phyloP scores from a whole-genome alignment of 768 basidiomycete genomes.

The Boletus subparvulus region DNA sequence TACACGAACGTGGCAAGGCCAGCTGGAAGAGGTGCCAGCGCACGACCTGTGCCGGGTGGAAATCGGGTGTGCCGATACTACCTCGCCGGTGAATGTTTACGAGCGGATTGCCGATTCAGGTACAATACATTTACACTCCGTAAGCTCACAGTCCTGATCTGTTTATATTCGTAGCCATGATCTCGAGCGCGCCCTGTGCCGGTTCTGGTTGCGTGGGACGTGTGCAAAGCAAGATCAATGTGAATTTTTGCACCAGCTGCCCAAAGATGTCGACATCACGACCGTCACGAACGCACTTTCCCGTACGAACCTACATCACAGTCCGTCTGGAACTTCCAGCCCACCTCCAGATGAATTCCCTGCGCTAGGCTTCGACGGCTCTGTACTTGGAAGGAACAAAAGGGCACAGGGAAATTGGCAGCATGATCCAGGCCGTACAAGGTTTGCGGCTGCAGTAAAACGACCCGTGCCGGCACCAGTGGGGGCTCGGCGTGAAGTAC shows the following conservation, averaged over 20 bases:
- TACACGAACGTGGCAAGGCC: conserved; percentile 24
- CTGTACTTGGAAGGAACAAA: conserved; percentile 38
- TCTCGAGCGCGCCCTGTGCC: conserved; percentile 88
- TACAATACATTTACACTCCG: conserved; percentile 35
- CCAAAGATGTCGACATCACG: conserved; percentile 79
- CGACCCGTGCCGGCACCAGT: conserved; percentile 41
- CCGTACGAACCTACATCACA: conserved; percentile 57
- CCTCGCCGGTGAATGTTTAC: conserved; percentile 91
- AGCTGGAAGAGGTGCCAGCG: conserved; percentile 27
- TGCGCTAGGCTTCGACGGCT: conserved; percentile 51
- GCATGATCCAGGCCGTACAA: conserved; percentile 82
- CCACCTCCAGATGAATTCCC: conserved; percentile 66
- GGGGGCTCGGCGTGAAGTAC: conserved; percentile 53
- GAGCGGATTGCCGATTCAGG: conserved; percentile 99
- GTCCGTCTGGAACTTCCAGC: conserved; percentile 33
- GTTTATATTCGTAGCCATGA: conserved; percentile 65
- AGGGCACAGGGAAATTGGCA: conserved; percentile 44
- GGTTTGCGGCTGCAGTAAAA: conserved; percentile 91
- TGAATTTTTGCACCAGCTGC: conserved; percentile 93
- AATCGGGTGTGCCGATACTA: conserved; percentile 91
- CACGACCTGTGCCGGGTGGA: conserved; percentile 46
- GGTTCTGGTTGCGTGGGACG: conserved; percentile 97
- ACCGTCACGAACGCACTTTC: conserved; percentile 67
- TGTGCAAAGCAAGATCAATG: conserved; percentile 96
- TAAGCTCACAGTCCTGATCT: conserved; percentile 12